These are phyloP conservation scores for Phytophthora agathidicida DNA, from an alignment of 352 stramenopile genomes.

Conservation along the genomic window DNA sequence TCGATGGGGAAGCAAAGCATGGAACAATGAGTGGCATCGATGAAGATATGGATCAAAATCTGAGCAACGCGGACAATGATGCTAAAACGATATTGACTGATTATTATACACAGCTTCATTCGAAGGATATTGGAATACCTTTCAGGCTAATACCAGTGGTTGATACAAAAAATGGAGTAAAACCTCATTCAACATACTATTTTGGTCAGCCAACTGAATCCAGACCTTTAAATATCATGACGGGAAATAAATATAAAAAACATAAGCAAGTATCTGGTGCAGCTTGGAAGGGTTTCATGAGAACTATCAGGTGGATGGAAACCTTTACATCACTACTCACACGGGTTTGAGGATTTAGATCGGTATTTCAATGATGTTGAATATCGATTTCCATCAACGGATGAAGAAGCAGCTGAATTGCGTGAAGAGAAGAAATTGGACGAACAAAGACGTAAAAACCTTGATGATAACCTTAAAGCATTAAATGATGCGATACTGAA, in stretches of 20 bases:
- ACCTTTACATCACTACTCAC: constrained; percentile 16
- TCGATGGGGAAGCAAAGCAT: constrained; percentile 11
- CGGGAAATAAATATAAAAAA: constrained; percentile 18
- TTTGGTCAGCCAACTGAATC: constrained; percentile 20
- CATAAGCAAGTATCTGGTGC: constrained; percentile 24
- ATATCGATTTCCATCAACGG: constrained; percentile 5
- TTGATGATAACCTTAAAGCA: constrained; percentile 20
- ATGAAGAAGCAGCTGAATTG: no score
- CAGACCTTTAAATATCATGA: constrained; percentile 28
- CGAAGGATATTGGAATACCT: constrained; percentile 14
- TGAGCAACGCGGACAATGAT: constrained; percentile 29
- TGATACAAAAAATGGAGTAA: constrained; percentile 14
- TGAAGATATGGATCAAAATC: constrained; percentile 18
- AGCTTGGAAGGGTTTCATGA: constrained; percentile 20
- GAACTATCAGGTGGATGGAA: constrained; percentile 28
- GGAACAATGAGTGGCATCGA: constrained; percentile 20
- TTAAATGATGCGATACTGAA: constrained; percentile 22
- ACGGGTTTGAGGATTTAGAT: constrained; percentile 27
- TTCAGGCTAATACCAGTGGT: constrained; percentile 26
- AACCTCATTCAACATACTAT: constrained; percentile 27
- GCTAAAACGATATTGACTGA: constrained; percentile 21
- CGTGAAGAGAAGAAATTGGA: no score
- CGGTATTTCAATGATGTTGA: constrained; percentile 19
- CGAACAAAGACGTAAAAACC: no score
- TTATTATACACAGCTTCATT: constrained; percentile 21